These are phyloP conservation scores for Lepidium africanum DNA, from an alignment of 345 rosid genomes.

Conservation along the genomic window DNA sequence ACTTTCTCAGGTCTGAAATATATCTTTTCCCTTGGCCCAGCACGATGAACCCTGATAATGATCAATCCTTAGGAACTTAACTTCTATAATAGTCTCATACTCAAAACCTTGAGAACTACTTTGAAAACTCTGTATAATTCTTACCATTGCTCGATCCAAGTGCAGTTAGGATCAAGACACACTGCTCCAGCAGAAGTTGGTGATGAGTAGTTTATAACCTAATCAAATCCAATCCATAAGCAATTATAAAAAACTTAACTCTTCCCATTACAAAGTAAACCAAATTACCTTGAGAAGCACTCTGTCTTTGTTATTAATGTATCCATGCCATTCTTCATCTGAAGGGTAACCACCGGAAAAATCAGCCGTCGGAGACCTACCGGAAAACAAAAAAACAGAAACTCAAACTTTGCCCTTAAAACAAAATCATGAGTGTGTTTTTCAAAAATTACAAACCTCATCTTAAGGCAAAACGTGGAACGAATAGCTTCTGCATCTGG, in stretches of 20 bases:
- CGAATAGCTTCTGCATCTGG: constrained; percentile 58
- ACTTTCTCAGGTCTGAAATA: constrained; percentile 86
- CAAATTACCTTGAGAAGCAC: constrained; percentile 83
- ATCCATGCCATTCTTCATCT: constrained; percentile 95
- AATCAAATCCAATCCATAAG: not conserved
- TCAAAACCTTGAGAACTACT: too few relatives aligned
- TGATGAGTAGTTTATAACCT: constrained; percentile 70
- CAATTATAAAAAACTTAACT: too few relatives aligned
- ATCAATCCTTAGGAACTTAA: too few relatives aligned
- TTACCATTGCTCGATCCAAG: constrained; percentile 96
- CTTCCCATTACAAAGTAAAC: not conserved
- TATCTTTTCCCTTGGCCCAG: constrained; percentile 90
- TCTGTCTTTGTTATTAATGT: constrained; percentile 80
- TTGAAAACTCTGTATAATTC: not conserved
- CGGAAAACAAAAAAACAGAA: not conserved
- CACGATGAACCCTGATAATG: constrained; percentile 73
- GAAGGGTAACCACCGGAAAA: constrained; percentile 76
- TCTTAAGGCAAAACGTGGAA: constrained; percentile 81
- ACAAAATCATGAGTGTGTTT: too few relatives aligned
- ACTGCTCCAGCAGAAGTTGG: constrained; percentile 84
- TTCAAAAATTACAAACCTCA: constrained; percentile 42
- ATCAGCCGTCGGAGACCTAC: constrained; percentile 62
- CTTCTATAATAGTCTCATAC: too few relatives aligned
- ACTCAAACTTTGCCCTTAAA: not conserved
- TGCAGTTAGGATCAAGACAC: constrained; percentile 70